A percentile compares a stretch with the other conserved stretches of the same genome.
Conservation (phyloP, 306 rosid genomes). For the Casuarina equisetifolia region DNA sequence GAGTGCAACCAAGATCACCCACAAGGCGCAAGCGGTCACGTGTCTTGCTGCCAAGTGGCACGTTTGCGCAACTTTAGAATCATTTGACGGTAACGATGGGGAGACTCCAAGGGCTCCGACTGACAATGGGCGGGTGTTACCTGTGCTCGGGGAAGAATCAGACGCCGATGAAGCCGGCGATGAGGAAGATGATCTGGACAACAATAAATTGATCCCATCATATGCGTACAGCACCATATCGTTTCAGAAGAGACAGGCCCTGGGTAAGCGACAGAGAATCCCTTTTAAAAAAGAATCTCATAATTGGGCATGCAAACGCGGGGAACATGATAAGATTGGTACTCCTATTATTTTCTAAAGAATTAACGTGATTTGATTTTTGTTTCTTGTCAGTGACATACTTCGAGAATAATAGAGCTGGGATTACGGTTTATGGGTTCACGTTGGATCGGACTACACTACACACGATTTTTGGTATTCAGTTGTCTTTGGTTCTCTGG, state of each 20-base stretch:
- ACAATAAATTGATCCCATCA: slow-evolving; percentile 57
- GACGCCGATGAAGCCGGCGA: slow-evolving; percentile 47
- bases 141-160: slow-evolving; percentile 42
- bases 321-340: too few relatives aligned
- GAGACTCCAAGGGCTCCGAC: slow-evolving; percentile 34
- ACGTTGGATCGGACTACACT: slow-evolving; percentile 76
- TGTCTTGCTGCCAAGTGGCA: slow-evolving; percentile 98
- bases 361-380: not conserved
- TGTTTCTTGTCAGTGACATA: slow-evolving; percentile 59
- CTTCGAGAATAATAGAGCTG: slow-evolving; percentile 85
- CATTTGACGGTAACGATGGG: slow-evolving; percentile 55
- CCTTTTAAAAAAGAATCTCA: not conserved
- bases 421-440: slow-evolving; percentile 77
- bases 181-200: slow-evolving; percentile 82
- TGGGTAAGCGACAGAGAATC: slow-evolving; percentile 47
- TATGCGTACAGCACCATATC: slow-evolving; percentile 83
- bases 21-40: slow-evolving; percentile 88
- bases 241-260: slow-evolving; percentile 87
- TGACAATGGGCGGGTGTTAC: slow-evolving; percentile 25
- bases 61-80: slow-evolving; percentile 85
- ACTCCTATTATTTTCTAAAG: not conserved
- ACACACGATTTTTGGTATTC: slow-evolving; percentile 74
- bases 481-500: slow-evolving; percentile 83
- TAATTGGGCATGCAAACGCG: too few relatives aligned
- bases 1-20: slow-evolving; percentile 89